Evolutionary conservation across 208 protist species (phyloP), one percentile per base, ranked within the genome.

Genomic region (Wallacemonas sp.): DNA sequence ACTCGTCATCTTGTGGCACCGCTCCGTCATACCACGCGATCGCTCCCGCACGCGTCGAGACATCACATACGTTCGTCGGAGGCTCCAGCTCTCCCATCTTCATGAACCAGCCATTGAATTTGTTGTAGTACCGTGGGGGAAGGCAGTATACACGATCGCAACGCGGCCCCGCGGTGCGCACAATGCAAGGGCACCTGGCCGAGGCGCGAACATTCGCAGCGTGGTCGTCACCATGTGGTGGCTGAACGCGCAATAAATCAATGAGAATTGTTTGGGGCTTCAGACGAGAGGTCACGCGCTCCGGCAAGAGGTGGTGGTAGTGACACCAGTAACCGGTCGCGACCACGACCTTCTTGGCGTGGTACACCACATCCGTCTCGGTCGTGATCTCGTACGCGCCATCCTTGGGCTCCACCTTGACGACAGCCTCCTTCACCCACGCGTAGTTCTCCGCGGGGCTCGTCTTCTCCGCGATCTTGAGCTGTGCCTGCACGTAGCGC

Each of bases 111-210:
- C 64, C 74, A 5, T 67, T 4, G 33, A 24, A 36, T 14, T 47
- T 21, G 5, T 24, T 12, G 49, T 80, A 75, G 61, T 72, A 74
- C 28, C 65, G 63, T 0, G 74, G 74, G 21, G 74, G 68, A 15
- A 80, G 61, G 11, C 63, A 41, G 64, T 71, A 79, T 34, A 74
- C 64, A 17, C 60, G 59, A 30, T 56, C 56, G 1, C 24, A 27
- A 5, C 2, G 12, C 11, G 2, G 0, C 1, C 55, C 60, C 2
- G 46, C 22, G 0, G 72, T 78, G 61, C 54, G 49, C 53, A 78
- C 66, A n/a, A 71, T 58, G 39, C 41, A 56, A 2, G 63, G 63
- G 14, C 51, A 36, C 34, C 12, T 22, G 27, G 44, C 26, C 24
- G 63, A 70, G 34, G 67, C 68, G 26, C 22, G 11, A 28, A 64